Evolutionary conservation across 1,284 basidiomycete species (phyloP), one percentile per base, ranked within the genome.

Genomic region (Ustilago bromivora): DNA sequence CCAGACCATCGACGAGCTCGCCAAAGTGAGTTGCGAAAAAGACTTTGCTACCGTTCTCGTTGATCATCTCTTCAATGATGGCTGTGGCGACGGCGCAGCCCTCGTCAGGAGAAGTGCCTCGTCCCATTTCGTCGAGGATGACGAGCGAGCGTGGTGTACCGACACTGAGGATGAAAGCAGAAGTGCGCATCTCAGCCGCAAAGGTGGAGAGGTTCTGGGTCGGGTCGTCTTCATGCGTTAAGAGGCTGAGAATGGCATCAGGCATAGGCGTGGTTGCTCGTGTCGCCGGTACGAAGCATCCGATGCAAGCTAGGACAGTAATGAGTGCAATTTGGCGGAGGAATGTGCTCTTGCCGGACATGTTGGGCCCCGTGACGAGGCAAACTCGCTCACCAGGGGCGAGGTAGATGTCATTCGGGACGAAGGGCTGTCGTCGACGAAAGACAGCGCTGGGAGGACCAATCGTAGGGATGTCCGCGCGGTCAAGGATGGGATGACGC

Each of bases 51-150:
- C 95, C 67, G 12, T 49, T 58, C 10, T 61, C 36, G 12, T 71
- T 87, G 36, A 97, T 92, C 63, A 98, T 89, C 49, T 90, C 91
- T 85, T 98, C 96, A 0, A 94, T 93, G 66, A 98, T 93, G 0
- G 96, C 95, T 86, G 96, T 93, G 0, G 94, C 92, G 55, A 98
- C 92, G 0, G 94, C 96, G 13, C 94, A 87, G 0, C 96, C 95
- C 84, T 97, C 95, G 52, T 89, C 87, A 0, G 94, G 91, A 4
- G 94, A 92, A 0, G 96, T 97, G 3, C 94, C 95, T 40, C 94
- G 64, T 3, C 94, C 93, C 13, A 98, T 89, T 86, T 98, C 96
- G 84, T 99, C 96, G 34, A 98, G 90, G 1, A 98, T 86, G 1
- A 98, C 89, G 12, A 98, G 88, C 0, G 93, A 92, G 3, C 49